Percentiles rank a stretch among this genome's conserved stretches.
Conservation (phyloP, 371 early-diverging fungal genomes). For the Nosema muscidifuracis region DNA sequence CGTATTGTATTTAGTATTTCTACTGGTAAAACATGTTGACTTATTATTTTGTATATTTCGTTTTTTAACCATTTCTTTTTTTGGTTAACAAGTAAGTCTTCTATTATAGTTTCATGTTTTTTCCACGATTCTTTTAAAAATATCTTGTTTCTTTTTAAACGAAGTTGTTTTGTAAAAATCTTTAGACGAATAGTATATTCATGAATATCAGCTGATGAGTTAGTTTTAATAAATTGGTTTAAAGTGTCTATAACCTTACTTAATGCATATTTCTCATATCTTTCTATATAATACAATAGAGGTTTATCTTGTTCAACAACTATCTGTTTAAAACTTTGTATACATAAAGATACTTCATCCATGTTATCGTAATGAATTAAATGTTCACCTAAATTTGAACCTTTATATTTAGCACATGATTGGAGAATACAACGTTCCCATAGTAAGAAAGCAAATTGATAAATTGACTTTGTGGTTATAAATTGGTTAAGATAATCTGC, state of each 20-base stretch:
- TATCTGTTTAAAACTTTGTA: slow-evolving; percentile 28
- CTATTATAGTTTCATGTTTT: slow-evolving; percentile 18
- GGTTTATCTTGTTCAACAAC: slow-evolving; percentile 18
- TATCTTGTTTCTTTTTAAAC: slow-evolving; percentile 2
- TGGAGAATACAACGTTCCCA: slow-evolving; percentile 51
- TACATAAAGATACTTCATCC: slow-evolving; percentile 10
- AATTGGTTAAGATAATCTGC: slow-evolving; percentile 41
- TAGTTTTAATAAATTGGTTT: background rate
- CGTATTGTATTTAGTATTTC: slow-evolving; percentile 21
- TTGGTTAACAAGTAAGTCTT: slow-evolving; percentile 29
- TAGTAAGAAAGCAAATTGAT: slow-evolving; percentile 45
- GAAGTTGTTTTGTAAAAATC: slow-evolving; percentile 15
- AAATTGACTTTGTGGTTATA: slow-evolving; percentile 26
- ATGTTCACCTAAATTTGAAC: slow-evolving; percentile 22
- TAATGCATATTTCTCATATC: slow-evolving; percentile 42
- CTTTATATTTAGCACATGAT: slow-evolving; percentile 26
- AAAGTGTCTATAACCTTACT: slow-evolving; percentile 26
- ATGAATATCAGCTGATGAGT: background rate
- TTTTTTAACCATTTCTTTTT: slow-evolving; percentile 19
- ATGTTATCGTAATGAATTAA: slow-evolving; percentile 5
- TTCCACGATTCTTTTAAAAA: slow-evolving; percentile 28
- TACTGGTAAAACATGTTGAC: slow-evolving; percentile 18
- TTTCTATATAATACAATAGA: slow-evolving; percentile 37
- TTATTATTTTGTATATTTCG: slow-evolving; percentile 26
- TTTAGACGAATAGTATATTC: slow-evolving; percentile 7